These are phyloP conservation scores for Pichia rugopelliculosa DNA, from an alignment of 805 yeast species.

Conservation along the genomic window DNA sequence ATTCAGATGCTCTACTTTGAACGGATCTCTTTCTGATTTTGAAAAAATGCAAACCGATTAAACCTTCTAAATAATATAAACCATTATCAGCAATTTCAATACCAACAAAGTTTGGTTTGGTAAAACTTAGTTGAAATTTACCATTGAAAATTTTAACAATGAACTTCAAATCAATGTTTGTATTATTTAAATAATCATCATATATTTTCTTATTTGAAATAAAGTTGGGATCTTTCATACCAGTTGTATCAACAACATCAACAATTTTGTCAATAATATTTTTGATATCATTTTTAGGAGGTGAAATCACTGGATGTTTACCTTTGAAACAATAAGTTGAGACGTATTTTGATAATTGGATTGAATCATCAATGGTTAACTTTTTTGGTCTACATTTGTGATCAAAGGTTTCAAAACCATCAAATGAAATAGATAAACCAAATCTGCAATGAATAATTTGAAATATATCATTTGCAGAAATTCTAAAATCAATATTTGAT, in stretches of 20 bases:
- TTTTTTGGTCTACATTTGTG: constrained; percentile 44
- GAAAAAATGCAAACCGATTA: constrained; percentile 60
- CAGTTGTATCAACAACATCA: constrained; percentile 66
- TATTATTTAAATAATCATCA: constrained; percentile 39
- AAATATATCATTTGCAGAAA: constrained; percentile 60
- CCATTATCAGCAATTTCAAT: constrained; percentile 43
- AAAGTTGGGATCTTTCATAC: constrained; percentile 34
- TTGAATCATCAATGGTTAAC: constrained; percentile 33
- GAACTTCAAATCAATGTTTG: constrained; percentile 36
- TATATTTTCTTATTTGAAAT: constrained; percentile 40
- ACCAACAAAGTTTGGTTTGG: constrained; percentile 26
- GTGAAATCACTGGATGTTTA: constrained; percentile 50
- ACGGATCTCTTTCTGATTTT: constrained; percentile 63
- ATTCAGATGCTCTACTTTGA: constrained; percentile 76
- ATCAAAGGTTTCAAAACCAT: constrained; percentile 54
- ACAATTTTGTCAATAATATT: constrained; percentile 62
- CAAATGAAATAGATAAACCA: constrained; percentile 56
- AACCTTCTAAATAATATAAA: constrained; percentile 62
- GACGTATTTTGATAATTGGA: constrained; percentile 35
- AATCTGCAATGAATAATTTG: constrained; percentile 77
- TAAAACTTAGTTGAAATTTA: constrained; percentile 21
- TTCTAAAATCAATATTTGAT: constrained; percentile 33
- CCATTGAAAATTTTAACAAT: constrained; percentile 52
- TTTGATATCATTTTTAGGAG: constrained; percentile 67
- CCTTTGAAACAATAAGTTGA: constrained; percentile 48